A percentile compares a stretch with the other conserved stretches of the same genome.
Conservation (phyloP, 1,284 basidiomycete species). For the Malassezia arunalokei region DNA sequence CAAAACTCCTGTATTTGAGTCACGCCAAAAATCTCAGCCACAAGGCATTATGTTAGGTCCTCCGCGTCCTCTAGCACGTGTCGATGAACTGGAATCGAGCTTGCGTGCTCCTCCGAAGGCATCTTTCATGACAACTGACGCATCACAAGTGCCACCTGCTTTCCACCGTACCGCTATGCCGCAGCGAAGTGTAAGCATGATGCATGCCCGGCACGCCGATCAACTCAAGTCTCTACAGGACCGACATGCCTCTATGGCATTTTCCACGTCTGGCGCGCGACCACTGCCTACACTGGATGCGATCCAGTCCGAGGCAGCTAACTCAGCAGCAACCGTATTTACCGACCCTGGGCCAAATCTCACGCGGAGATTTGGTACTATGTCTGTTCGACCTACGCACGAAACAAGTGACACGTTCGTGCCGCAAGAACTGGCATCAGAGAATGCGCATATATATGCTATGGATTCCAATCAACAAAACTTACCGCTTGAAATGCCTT, state of each 20-base stretch:
- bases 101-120: background rate
- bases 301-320: background rate
- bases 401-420: background rate
- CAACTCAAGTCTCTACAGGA: background rate
- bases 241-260: background rate
- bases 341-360: background rate
- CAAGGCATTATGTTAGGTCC: conserved; percentile 37
- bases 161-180: background rate
- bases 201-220: background rate
- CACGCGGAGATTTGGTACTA: conserved; percentile 32
- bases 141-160: background rate
- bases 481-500: background rate
- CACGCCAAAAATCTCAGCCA: conserved; percentile 41
- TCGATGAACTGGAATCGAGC: conserved; percentile 33
- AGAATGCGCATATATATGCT: background rate
- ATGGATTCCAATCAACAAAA: background rate
- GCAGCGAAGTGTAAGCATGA: conserved; percentile 6
- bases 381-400: conserved; percentile 21
- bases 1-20: conserved; percentile 43
- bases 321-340: background rate
- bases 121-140: background rate
- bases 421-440: background rate
- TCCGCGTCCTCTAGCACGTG: conserved; percentile 36
- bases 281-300: conserved; percentile 4
- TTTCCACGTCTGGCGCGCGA: background rate